A percentile compares a stretch with the other conserved stretches of the same genome.
Conservation (phyloP, 2,329 filamentous ascomycete species). For the Colletotrichum tabaci region DNA sequence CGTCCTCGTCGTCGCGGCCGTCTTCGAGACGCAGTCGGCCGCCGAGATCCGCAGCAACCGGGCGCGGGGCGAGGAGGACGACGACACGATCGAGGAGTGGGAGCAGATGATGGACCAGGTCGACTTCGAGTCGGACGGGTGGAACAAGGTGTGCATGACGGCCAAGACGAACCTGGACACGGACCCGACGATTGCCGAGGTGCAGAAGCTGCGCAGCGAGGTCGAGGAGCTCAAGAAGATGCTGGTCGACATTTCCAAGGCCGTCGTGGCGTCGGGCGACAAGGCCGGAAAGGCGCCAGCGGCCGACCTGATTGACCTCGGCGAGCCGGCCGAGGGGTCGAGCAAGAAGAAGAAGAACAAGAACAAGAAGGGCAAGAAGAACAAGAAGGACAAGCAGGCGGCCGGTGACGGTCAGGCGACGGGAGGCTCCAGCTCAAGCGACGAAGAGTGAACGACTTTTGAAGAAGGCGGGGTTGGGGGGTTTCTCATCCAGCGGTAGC, state of each 20-base stretch:
- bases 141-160: constrained; percentile 84
- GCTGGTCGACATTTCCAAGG: constrained; percentile 52
- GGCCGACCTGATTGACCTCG: constrained; percentile 29
- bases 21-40: constrained; percentile 77
- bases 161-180: constrained; percentile 86
- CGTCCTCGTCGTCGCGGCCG: constrained; percentile 83
- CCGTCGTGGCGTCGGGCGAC: constrained; percentile 34
- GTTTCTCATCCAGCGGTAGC: not conserved
- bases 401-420: constrained; percentile 3
- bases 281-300: constrained; percentile 20
- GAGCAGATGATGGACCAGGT: constrained; percentile 82
- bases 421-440: constrained; percentile 22
- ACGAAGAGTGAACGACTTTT: constrained; percentile 31
- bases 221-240: constrained; percentile 70
- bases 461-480: not conserved
- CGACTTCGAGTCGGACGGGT: constrained; percentile 87
- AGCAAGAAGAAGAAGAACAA: constrained; percentile 18
- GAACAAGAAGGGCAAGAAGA: constrained; percentile 33
- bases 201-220: constrained; percentile 71
- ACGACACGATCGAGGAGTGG: constrained; percentile 93
- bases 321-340: constrained; percentile 3
- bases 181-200: constrained; percentile 82
- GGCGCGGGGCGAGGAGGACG: constrained; percentile 86
- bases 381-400: constrained; percentile 26
- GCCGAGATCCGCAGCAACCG: constrained; percentile 80